phyloP scores from a whole-genome alignment of 495 filamentous ascomycete species.

The Coniosporium apollinis region DNA sequence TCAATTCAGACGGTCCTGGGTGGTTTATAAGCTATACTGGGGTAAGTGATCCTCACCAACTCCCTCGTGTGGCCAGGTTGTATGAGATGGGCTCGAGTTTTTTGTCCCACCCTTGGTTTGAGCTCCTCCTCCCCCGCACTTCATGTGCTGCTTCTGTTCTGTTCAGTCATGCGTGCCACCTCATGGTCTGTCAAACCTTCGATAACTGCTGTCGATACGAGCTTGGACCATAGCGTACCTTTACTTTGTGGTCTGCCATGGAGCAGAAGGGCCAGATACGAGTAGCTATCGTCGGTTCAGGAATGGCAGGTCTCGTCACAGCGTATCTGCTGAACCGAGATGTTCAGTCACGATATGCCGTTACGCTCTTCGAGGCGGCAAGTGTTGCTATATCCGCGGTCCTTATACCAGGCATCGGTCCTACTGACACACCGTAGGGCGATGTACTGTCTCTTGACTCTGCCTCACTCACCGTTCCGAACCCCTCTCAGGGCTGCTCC shows the following conservation, averaged over 20 bases:
- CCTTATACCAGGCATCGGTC: neutral
- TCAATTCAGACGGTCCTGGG: no score
- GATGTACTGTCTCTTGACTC: constrained; percentile 25
- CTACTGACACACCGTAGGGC: constrained; percentile 15
- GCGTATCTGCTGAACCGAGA: constrained; percentile 34
- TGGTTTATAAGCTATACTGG: no score
- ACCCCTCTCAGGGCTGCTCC: constrained; percentile 3
- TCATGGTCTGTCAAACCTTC: neutral
- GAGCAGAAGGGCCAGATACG: constrained; percentile 2
- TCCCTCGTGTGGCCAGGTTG: no score
- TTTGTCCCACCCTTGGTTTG: no score
- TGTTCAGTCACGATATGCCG: constrained; percentile 24
- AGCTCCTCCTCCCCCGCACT: no score
- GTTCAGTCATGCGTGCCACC: neutral
- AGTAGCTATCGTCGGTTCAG: constrained; percentile 36
- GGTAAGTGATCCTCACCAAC: no score
- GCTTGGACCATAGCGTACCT: neutral
- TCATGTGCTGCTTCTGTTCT: neutral
- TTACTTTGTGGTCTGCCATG: constrained; percentile 3
- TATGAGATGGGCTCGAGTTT: no score
- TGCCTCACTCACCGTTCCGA: constrained; percentile 22
- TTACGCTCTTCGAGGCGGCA: constrained; percentile 34
- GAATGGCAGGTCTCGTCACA: constrained; percentile 36
- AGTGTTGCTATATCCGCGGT: constrained; percentile 15
- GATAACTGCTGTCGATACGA: neutral